Evolutionary conservation across 1,139 yeast genomes (phyloP), one percentile per base, ranked within the genome.

Genomic region (Candida sp.): DNA sequence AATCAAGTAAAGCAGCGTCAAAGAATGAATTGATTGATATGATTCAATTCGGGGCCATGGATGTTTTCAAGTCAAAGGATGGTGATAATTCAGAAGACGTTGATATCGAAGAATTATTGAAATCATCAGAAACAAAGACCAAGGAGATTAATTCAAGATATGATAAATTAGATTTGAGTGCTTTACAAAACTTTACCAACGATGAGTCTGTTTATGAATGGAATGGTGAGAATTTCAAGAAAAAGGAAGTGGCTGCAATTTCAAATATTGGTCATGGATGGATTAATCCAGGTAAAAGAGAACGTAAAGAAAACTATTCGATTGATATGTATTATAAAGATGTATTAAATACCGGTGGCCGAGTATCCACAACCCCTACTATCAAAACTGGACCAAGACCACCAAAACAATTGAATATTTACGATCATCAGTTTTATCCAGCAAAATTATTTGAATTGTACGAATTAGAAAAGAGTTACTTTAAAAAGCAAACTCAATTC

Each of bases 201-300:
- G 78, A 80, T 38, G 79, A 72, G 45, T 83, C 90, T 2, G 90
- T 87, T 5, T 86, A 86, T 60, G 93, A 86, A 62, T 86, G 95
- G 95, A 84, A 86, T 60, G 95, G 95, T 39, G 82, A 84, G 50
- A 85, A 84, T 56, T 86, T 85, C 66, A 84, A 84, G 61, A 85
- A 84, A 70, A 83, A 82, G 52, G 75, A 74, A 33, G 65, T 68
- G 38, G 60, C 74, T 35, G 68, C 72, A 21, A 61, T 68, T 39
- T 54, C 69, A 23, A 65, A 62, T 45, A 63, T 73, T 45, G 77
- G 75, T 21, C 78, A 73, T 49, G 79, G 71, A 7, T 84, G 88
- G 88, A 81, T 85, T 47, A 81, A 84, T 49, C 90, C 91, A 2
- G 78, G 87, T 1, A 85, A 84, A 57, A 77, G 95, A 66, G 93